These are phyloP conservation scores for Acer campestre DNA, from an alignment of 345 rosid genomes.

Conservation along the genomic window DNA sequence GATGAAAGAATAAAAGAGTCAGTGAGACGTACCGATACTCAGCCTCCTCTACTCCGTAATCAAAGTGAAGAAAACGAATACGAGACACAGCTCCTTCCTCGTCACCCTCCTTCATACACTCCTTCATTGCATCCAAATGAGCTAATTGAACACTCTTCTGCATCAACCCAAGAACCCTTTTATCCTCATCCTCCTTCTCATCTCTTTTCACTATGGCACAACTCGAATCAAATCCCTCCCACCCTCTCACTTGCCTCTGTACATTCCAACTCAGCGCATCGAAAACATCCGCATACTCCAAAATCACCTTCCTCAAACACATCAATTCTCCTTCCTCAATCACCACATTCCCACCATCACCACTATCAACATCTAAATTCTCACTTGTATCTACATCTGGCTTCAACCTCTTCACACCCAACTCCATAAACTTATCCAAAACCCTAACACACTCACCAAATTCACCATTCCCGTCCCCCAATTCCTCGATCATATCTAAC, in stretches of 20 bases:
- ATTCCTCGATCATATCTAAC: conserved; percentile 30
- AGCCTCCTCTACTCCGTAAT: conserved; percentile 65
- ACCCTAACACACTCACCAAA: conserved; percentile 44
- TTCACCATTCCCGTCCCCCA: conserved; percentile 35
- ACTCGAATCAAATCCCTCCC: conserved; percentile 43
- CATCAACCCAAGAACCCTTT: conserved; percentile 54
- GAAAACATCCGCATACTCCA: conserved; percentile 67
- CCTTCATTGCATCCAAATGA: conserved; percentile 70
- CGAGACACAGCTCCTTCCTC: conserved; percentile 57
- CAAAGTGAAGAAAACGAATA: conserved; percentile 71
- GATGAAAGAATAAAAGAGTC: neutral
- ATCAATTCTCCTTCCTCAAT: conserved; percentile 54
- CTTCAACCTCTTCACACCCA: conserved; percentile 71
- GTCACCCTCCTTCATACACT: conserved; percentile 44
- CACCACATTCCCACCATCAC: conserved; percentile 14
- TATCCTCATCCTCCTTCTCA: conserved; percentile 45
- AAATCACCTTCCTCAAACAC: conserved; percentile 53
- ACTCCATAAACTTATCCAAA: conserved; percentile 59
- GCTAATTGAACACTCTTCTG: conserved; percentile 66
- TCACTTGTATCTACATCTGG: conserved; percentile 39
- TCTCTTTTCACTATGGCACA: conserved; percentile 46
- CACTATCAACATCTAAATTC: conserved; percentile 23
- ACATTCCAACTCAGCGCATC: conserved; percentile 73
- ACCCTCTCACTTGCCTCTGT: conserved; percentile 58
- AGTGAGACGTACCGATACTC: conserved; percentile 60